Evolutionary conservation across 495 filamentous ascomycete genomes (phyloP), one percentile per base, ranked within the genome.

Genomic region (Aspergillus homomorphus): DNA sequence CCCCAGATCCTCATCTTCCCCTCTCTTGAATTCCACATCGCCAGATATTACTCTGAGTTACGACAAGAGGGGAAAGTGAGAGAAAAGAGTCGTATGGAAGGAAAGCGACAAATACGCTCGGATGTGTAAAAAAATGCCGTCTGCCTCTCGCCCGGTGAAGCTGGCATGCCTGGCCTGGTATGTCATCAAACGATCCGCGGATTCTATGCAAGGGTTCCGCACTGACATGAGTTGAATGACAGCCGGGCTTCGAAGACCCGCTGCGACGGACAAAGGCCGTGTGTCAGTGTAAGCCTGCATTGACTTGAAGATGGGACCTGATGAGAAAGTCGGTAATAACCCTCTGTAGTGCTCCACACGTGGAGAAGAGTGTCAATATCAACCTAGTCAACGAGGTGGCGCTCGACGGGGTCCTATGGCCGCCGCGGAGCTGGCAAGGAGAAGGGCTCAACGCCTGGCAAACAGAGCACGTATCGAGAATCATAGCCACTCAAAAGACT

Each of bases 81-180:
- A n/a, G n/a, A n/a, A n/a, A n/a, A n/a, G n/a, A n/a, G n/a, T n/a
- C n/a, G n/a, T n/a, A n/a, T n/a, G n/a, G n/a, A n/a, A n/a, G n/a
- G n/a, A n/a, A n/a, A n/a, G n/a, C n/a, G n/a, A n/a, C n/a, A n/a
- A n/a, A n/a, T n/a, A n/a, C n/a, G n/a, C n/a, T n/a, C n/a, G n/a
- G n/a, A n/a, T n/a, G n/a, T n/a, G n/a, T n/a, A n/a, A n/a, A 20
- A 43, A 19, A 23, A 67, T 65, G 62, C 41, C 59, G 30, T 58
- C 51, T 15, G 16, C 42, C 43, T 20, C 46, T 19, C 80, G 76
- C 56, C 77, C 80, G 3, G 77, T 79, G 0, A 83, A 83, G 66
- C 70, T 77, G 41, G 80, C 79, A n/a, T 83, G 80, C 61, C 70
- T 82, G 26, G 69, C 72, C 56, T 83, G 80, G 80, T 81, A 69